Conservation (phyloP, 768 basidiomycete species). For the Royoungia palumana region DNA sequence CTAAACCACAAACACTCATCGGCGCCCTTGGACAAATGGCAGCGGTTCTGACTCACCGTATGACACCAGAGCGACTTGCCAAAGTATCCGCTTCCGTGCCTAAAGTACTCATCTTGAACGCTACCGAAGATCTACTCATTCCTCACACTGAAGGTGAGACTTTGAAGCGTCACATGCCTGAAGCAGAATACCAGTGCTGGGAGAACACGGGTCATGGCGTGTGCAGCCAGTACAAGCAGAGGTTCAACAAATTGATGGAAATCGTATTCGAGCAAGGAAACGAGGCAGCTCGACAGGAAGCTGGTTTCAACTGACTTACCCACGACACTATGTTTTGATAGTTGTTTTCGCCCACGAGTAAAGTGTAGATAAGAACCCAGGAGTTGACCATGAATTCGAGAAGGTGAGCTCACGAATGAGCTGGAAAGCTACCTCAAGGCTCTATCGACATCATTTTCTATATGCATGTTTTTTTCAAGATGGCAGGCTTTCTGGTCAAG, state of each 20-base stretch:
- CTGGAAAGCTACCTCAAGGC: conserved; percentile 11
- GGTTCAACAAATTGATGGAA: conserved; percentile 58
- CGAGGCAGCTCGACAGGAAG: neutral
- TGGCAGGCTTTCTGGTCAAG: conserved; percentile 49
- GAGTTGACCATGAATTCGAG: conserved; percentile 2
- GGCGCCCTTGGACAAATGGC: conserved; percentile 73
- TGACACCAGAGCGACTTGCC: conserved; percentile 46
- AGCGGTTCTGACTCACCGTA: conserved; percentile 62
- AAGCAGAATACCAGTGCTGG: conserved; percentile 57
- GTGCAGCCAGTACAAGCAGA: conserved; percentile 43
- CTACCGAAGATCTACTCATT: conserved; percentile 63
- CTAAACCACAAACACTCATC: conserved; percentile 54
- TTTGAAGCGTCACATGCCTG: conserved; percentile 55
- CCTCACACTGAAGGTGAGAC: conserved; percentile 45
- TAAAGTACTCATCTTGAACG: conserved; percentile 66
- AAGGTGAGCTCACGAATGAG: neutral
- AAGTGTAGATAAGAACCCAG: too few species aligned
- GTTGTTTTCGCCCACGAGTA: neutral
- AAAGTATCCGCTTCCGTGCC: conserved; percentile 54
- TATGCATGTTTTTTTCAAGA: conserved; percentile 37
- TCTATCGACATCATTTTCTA: conserved; percentile 41
- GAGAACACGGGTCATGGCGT: conserved; percentile 63
- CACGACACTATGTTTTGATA: neutral
- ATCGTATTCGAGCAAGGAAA: conserved; percentile 52
- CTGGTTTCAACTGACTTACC: neutral